Conservation (phyloP, 2,329 filamentous ascomycete genomes). For the Penicillium brasilianum region DNA sequence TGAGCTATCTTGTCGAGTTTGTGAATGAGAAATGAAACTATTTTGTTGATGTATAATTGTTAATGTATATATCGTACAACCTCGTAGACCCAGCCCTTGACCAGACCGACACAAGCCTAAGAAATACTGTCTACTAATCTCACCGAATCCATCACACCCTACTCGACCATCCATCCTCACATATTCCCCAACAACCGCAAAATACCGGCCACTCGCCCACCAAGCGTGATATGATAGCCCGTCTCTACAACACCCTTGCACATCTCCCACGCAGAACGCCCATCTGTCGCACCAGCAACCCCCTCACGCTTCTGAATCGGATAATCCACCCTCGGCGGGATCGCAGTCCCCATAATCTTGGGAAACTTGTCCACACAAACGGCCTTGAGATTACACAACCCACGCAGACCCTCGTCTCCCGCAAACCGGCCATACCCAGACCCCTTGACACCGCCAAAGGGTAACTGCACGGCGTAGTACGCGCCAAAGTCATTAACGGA, state of each 20-base stretch:
- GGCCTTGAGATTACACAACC: constrained; percentile 85
- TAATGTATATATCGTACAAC: constrained; percentile 3
- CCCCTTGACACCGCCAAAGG: constrained; percentile 88
- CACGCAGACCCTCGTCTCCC: constrained; percentile 82
- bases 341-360: constrained; percentile 67
- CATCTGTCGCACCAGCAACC: constrained; percentile 51
- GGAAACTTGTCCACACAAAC: constrained; percentile 77
- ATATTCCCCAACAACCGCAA: constrained; percentile 46
- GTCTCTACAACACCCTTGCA: constrained; percentile 52
- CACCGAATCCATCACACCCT: neutral
- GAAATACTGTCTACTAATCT: neutral
- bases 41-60: neutral
- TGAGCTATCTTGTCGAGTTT: neutral
- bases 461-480: constrained; percentile 91
- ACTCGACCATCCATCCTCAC: constrained; percentile 25
- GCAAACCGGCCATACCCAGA: constrained; percentile 94
- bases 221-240: constrained; percentile 52
- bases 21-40: neutral
- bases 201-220: constrained; percentile 47
- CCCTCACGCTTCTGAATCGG: constrained; percentile 70
- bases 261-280: constrained; percentile 65
- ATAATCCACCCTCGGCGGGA: constrained; percentile 81
- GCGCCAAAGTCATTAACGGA: constrained; percentile 94
- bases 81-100: neutral
- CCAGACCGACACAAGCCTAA: neutral